These are phyloP conservation scores for Selaginella moellendorffii DNA, from an alignment of 75 land plant species.

Conservation along the genomic window DNA sequence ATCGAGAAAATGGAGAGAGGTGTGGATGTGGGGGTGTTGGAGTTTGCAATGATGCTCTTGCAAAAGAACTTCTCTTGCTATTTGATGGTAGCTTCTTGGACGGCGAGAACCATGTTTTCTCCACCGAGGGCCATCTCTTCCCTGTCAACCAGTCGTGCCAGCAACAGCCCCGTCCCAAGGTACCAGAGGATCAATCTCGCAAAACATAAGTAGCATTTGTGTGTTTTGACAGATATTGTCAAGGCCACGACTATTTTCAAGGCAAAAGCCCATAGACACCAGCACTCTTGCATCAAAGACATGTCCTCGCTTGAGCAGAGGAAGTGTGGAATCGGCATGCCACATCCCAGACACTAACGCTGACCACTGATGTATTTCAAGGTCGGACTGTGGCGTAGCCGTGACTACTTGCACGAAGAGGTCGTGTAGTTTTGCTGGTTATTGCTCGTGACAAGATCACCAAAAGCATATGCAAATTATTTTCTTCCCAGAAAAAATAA, in stretches of 20 bases:
- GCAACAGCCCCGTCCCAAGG: not conserved
- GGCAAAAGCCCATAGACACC: no score
- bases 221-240: no score
- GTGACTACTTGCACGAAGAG: slow-evolving; percentile 50
- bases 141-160: not conserved
- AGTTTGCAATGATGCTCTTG: no score
- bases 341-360: slow-evolving; percentile 41
- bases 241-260: no score
- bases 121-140: slow-evolving; percentile 19
- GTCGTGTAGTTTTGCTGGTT: slow-evolving; percentile 70
- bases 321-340: slow-evolving; percentile 47
- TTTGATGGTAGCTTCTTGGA: slow-evolving; percentile 65
- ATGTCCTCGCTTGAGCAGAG: slow-evolving; percentile 32
- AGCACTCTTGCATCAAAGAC: slow-evolving; percentile 59
- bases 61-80: no score
- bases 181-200: no score
- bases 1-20: no score
- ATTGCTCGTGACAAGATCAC: slow-evolving; percentile 25
- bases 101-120: slow-evolving; percentile 50
- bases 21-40: no score
- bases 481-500: no score
- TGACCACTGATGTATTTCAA: slow-evolving; percentile 41
- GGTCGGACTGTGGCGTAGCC: slow-evolving; percentile 62
- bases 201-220: no score
- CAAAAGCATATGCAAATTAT: no score